These are phyloP conservation scores for Penicillium canariense DNA, from an alignment of 495 filamentous ascomycete species.

Conservation along the genomic window DNA sequence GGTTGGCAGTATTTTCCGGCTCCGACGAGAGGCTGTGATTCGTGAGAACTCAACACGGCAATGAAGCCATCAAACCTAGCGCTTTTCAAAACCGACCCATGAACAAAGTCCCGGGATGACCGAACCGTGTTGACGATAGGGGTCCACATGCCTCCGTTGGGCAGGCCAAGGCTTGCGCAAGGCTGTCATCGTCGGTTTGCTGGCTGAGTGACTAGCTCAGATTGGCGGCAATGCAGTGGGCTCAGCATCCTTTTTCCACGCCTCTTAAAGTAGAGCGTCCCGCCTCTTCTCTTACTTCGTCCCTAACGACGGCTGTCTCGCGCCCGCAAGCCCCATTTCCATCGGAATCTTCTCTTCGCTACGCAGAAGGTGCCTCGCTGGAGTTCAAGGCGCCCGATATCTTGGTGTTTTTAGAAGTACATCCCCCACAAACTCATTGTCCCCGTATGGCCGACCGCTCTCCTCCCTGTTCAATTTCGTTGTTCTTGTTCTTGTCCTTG, in stretches of 20 bases:
- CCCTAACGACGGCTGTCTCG: background rate
- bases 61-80: background rate
- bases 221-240: background rate
- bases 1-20: slow-evolving; percentile 17
- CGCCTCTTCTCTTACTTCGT: background rate
- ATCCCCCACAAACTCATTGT: background rate
- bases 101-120: background rate
- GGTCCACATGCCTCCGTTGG: background rate
- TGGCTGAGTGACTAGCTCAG: background rate
- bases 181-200: background rate
- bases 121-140: background rate
- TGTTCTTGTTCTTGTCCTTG: too few species aligned
- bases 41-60: background rate
- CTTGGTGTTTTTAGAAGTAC: background rate
- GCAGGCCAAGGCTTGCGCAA: background rate
- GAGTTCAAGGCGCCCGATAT: background rate
- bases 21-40: slow-evolving; percentile 3
- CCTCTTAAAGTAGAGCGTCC: background rate
- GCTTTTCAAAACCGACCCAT: background rate
- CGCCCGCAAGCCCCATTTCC: background rate
- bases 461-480: background rate
- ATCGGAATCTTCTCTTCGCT: background rate
- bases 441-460: background rate
- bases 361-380: background rate
- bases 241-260: background rate